Percentiles rank a stretch among this genome's conserved stretches.
phyloP scores from a whole-genome alignment of 2,329 filamentous ascomycete genomes.

The Diaporthe aspalathi region DNA sequence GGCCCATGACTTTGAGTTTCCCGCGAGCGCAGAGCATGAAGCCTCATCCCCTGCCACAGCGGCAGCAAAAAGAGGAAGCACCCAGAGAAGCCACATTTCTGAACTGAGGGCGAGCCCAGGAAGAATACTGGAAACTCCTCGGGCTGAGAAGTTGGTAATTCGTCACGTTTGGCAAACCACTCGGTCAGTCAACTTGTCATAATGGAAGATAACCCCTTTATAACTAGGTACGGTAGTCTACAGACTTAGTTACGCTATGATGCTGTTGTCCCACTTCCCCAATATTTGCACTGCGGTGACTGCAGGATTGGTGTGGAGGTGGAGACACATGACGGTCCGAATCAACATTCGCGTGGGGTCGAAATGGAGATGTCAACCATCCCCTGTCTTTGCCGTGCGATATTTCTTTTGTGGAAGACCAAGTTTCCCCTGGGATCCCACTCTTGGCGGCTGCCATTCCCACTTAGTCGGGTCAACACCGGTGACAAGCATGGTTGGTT shows the following conservation, averaged over 20 bases:
- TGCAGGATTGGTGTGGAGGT: not conserved
- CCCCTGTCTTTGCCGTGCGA: constrained; percentile 5
- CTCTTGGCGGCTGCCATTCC: constrained; percentile 2
- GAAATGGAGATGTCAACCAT: constrained; percentile 5
- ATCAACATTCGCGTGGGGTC: constrained; percentile 13
- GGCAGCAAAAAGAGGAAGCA: not conserved
- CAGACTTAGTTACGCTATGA: not conserved
- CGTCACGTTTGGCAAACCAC: not conserved
- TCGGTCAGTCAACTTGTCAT: too few species aligned
- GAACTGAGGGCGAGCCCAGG: not conserved
- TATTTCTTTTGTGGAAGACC: constrained; percentile 2
- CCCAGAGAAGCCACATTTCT: not conserved
- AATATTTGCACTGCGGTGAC: not conserved
- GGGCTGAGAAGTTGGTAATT: not conserved
- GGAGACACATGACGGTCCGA: constrained; percentile 27
- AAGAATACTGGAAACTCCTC: not conserved
- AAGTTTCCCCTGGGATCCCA: constrained; percentile 9
- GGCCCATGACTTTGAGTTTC: not conserved
- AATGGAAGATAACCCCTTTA: not conserved
- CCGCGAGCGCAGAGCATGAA: not conserved
- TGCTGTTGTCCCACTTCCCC: constrained; percentile 9
- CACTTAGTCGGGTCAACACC: constrained; percentile 15
- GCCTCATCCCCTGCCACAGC: not conserved
- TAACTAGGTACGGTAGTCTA: not conserved
- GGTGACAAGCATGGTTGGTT: not conserved